Evolutionary conservation across 148 eudicot genomes (phyloP), one percentile per base, ranked within the genome.

Genomic region (Persicaria tinctoria): DNA sequence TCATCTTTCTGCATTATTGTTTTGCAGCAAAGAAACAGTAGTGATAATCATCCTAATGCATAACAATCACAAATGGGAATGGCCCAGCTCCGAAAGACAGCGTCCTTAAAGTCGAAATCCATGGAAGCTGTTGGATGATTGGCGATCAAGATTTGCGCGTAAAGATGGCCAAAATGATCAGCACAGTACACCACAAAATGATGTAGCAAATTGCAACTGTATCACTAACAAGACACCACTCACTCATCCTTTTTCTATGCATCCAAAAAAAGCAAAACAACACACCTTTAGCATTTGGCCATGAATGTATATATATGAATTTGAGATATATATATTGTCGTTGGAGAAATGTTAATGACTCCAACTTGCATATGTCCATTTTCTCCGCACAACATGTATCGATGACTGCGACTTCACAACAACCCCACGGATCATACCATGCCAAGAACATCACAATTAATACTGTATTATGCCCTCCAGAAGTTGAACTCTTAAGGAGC

Each of bases 401-500:
- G 14, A 66, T 66, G 70, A 66, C 44, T 38, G 44, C 11, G 68
- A 60, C 68, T 41, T 60, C 41, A 47, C 70, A 66, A 66, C 70
- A n/a, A 66, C 70, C 44, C n/a, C 70, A 66, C 27, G 68, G 68
- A 20, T 60, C 27, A 64, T 66, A 66, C 17, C 17, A 60, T 60
- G 68, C 68, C 68, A 18, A 18, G 63, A 57, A 57, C 20, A 18
- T 57, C 63, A 57, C 32, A 57, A 17, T 14, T 8, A 27, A 60
- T 60, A 32, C 41, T 32, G 41, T 32, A 32, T 32, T 32, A 2
- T 32, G 41, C 41, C 41, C 3, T 32, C 41, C 41, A 32, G 32
- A 27, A 32, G 41, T 1, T 32, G 41, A 32, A 32, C 41, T 32
- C 38, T 32, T 32, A 0, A 32, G 38, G 38, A 32, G 38, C 38